These are phyloP conservation scores for Angomonas desouzai DNA, from an alignment of 208 protist species.

Conservation along the genomic window DNA sequence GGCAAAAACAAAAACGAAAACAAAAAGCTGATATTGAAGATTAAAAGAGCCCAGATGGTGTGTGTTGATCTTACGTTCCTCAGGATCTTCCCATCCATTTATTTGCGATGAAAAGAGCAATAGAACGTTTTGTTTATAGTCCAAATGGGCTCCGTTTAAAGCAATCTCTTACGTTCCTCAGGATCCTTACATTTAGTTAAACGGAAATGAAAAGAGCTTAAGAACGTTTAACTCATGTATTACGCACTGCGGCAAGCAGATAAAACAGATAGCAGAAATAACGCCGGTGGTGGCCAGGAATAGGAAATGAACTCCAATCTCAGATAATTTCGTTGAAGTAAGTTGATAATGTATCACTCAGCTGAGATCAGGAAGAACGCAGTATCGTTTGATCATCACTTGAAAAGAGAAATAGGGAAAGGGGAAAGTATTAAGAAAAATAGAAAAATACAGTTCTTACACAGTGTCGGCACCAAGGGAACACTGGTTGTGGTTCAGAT, in stretches of 20 bases:
- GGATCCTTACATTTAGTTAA: constrained; percentile 5
- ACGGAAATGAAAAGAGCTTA: constrained; percentile 7
- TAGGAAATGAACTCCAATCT: background rate
- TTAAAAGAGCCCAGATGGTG: background rate
- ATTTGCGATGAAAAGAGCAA: constrained; percentile 4
- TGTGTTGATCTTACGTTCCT: constrained; percentile 1
- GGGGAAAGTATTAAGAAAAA: background rate
- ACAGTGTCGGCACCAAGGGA: constrained; percentile 38
- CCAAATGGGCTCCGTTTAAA: background rate
- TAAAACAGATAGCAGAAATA: no score
- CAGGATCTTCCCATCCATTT: constrained; percentile 7
- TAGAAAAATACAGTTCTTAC: constrained; percentile 17
- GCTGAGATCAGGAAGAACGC: background rate
- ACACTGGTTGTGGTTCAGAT: constrained; percentile 25
- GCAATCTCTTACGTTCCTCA: background rate
- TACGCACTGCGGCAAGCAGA: no score
- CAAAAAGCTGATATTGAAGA: no score
- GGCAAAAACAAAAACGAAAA: background rate
- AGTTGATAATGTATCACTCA: background rate
- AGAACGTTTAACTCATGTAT: background rate
- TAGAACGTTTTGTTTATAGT: background rate
- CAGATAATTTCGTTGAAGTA: constrained; percentile 1
- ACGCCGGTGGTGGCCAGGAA: no score
- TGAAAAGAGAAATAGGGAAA: background rate
- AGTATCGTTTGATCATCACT: background rate